A percentile compares a stretch with the other conserved stretches of the same genome.
Conservation (phyloP, 2,329 filamentous ascomycete genomes). For the Phaeosphaeriaceae sp. region DNA sequence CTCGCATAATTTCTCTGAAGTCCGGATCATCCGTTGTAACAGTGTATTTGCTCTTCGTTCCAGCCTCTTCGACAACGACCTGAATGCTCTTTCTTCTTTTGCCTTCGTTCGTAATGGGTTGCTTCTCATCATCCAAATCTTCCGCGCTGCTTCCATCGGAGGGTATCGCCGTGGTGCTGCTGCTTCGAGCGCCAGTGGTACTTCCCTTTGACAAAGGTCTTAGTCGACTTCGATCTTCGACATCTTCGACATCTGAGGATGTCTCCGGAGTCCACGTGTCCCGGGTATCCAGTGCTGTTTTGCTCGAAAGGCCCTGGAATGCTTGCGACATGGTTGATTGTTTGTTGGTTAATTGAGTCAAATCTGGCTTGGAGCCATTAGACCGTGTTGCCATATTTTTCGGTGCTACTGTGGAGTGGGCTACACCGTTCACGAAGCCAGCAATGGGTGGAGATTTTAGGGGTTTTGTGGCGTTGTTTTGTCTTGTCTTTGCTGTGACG, state of each 20-base stretch:
- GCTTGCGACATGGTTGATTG: slow-evolving; percentile 35
- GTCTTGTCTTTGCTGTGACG: slow-evolving; percentile 16
- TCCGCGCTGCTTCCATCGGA: slow-evolving; percentile 32
- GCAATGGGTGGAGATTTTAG: slow-evolving; percentile 3
- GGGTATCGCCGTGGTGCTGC: slow-evolving; percentile 30
- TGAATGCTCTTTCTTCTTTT: slow-evolving; percentile 52
- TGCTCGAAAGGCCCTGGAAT: slow-evolving; percentile 35
- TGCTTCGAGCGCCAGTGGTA: slow-evolving; percentile 41
- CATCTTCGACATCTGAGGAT: slow-evolving; percentile 36
- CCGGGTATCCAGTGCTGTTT: slow-evolving; percentile 20
- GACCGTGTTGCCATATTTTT: slow-evolving; percentile 5
- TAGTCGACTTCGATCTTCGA: slow-evolving; percentile 52
- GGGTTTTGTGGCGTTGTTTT: slow-evolving; percentile 5
- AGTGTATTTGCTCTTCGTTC: slow-evolving; percentile 55
- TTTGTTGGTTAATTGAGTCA: slow-evolving; percentile 21
- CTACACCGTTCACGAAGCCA: not conserved
- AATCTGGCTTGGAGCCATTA: slow-evolving; percentile 11
- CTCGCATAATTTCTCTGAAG: slow-evolving; percentile 54
- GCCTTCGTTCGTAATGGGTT: slow-evolving; percentile 6
- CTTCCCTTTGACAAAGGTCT: slow-evolving; percentile 46
- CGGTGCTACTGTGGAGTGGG: slow-evolving; percentile 10
- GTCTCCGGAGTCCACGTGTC: slow-evolving; percentile 38
- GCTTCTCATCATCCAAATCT: slow-evolving; percentile 8
- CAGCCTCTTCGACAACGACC: slow-evolving; percentile 55
- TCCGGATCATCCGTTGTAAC: slow-evolving; percentile 59